Evolutionary conservation across 1,284 basidiomycete genomes (phyloP).

Genomic region (Ustanciosporium gigantosporum): DNA sequence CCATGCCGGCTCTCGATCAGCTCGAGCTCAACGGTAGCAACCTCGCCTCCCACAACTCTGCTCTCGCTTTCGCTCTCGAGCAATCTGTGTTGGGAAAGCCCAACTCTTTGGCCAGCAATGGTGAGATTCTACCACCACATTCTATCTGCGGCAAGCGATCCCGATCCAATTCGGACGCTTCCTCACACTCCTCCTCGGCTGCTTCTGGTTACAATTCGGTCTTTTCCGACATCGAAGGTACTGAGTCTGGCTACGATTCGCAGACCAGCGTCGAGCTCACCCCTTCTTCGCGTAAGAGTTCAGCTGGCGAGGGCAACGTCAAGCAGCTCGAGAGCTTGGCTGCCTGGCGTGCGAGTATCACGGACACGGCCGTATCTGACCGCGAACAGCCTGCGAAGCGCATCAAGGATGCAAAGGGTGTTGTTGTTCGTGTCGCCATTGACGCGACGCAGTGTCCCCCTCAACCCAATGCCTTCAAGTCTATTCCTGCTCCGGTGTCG

Average conservation of each 20-base stretch:
- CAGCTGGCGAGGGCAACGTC: conserved; percentile 10
- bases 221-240: conserved; percentile 21
- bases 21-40: conserved; percentile 37
- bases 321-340: conserved; percentile 18
- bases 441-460: conserved; percentile 12
- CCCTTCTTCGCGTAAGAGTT: conserved; percentile 28
- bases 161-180: conserved; percentile 35
- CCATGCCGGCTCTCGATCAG: conserved; percentile 11
- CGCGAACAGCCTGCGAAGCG: conserved; percentile 23
- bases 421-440: conserved; percentile 25
- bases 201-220: conserved; percentile 35
- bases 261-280: conserved; percentile 29
- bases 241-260: conserved; percentile 16
- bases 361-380: conserved; percentile 8
- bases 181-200: conserved; percentile 22
- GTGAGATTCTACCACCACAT: conserved; percentile 2
- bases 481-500: neutral
- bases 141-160: conserved; percentile 35
- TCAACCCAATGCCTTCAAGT: neutral
- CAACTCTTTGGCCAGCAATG: conserved; percentile 3
- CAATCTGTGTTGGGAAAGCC: conserved; percentile 39
- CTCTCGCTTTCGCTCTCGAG: conserved; percentile 26
- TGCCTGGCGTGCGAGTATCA: conserved; percentile 20
- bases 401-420: conserved; percentile 19
- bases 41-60: conserved; percentile 32